Conservation (phyloP, 2,329 filamentous ascomycete species). For the Cylindrodendrum hubeiense region DNA sequence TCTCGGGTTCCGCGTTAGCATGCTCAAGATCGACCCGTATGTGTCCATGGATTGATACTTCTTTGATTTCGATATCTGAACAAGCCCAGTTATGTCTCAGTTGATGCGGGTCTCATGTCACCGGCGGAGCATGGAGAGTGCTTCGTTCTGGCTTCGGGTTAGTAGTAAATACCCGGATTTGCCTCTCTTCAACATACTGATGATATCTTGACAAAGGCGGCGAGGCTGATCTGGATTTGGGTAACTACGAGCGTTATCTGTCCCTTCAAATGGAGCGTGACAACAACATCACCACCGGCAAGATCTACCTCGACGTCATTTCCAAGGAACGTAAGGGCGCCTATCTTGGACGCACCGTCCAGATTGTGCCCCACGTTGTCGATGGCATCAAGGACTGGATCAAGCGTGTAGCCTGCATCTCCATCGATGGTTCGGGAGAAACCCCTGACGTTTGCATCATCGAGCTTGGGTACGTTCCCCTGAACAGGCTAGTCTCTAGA, state of each 20-base stretch:
- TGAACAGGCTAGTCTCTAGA: too few species aligned
- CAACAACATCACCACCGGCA: slow-evolving; percentile 97
- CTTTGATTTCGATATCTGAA: too few species aligned
- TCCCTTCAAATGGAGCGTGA: slow-evolving; percentile 85
- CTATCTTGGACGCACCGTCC: slow-evolving; percentile 78
- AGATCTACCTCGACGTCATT: slow-evolving; percentile 93
- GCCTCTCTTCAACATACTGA: background rate
- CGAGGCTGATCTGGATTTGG: slow-evolving; percentile 66
- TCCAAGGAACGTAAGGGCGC: slow-evolving; percentile 74
- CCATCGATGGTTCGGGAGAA: slow-evolving; percentile 85
- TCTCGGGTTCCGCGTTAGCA: slow-evolving; percentile 77
- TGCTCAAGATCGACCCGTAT: slow-evolving; percentile 62
- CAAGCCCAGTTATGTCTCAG: too few species aligned
- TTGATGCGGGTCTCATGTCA: too few species aligned
- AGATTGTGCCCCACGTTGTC: slow-evolving; percentile 85
- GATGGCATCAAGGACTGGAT: slow-evolving; percentile 95
- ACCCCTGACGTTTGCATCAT: slow-evolving; percentile 94
- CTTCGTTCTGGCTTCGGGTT: slow-evolving; percentile 77
- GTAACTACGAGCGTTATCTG: slow-evolving; percentile 77
- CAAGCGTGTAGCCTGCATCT: slow-evolving; percentile 84
- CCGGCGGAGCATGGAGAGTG: slow-evolving; percentile 82
- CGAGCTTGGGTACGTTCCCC: slow-evolving; percentile 72
- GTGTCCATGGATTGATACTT: slow-evolving; percentile 58
- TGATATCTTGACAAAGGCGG: slow-evolving; percentile 19
- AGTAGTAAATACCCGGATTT: too few species aligned